These are phyloP conservation scores for Monosporozyma siamensis DNA, from an alignment of 805 yeast species.

Conservation along the genomic window DNA sequence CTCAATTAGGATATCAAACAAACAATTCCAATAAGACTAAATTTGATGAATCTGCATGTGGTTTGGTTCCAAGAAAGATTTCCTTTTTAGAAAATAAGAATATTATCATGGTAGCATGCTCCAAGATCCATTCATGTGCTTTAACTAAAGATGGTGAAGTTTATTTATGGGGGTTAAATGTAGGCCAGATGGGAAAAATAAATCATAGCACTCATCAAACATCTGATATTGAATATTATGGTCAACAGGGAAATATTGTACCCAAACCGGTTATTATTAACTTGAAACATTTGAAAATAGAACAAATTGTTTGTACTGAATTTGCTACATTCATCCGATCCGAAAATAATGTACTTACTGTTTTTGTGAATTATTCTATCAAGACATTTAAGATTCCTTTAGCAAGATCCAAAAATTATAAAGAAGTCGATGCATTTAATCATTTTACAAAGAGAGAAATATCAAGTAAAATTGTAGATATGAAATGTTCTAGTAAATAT, in stretches of 20 bases:
- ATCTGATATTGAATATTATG: constrained; percentile 35
- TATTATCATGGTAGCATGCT: constrained; percentile 45
- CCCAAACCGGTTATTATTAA: constrained; percentile 15
- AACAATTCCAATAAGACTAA: constrained; percentile 13
- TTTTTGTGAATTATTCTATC: constrained; percentile 49
- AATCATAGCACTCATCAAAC: constrained; percentile 32
- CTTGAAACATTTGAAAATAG: constrained; percentile 31
- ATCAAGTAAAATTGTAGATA: constrained; percentile 24
- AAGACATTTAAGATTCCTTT: constrained; percentile 39
- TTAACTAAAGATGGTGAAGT: constrained; percentile 43
- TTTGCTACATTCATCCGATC: constrained; percentile 59
- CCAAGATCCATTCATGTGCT: constrained; percentile 56
- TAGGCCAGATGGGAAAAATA: constrained; percentile 65
- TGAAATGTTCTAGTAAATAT: constrained; percentile 25
- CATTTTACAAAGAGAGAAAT: constrained; percentile 28
- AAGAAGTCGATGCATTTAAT: constrained; percentile 28
- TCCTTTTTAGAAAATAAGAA: constrained; percentile 14
- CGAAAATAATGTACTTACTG: constrained; percentile 49
- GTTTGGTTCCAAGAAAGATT: constrained; percentile 21
- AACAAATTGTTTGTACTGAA: constrained; percentile 55
- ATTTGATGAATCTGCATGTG: constrained; percentile 18
- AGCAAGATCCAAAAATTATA: constrained; percentile 20
- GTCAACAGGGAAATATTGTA: constrained; percentile 33
- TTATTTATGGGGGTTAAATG: constrained; percentile 67
- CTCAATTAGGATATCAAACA: constrained; percentile 54